phyloP scores from a whole-genome alignment of 495 filamentous ascomycete species.

The Lepraria neglecta region DNA sequence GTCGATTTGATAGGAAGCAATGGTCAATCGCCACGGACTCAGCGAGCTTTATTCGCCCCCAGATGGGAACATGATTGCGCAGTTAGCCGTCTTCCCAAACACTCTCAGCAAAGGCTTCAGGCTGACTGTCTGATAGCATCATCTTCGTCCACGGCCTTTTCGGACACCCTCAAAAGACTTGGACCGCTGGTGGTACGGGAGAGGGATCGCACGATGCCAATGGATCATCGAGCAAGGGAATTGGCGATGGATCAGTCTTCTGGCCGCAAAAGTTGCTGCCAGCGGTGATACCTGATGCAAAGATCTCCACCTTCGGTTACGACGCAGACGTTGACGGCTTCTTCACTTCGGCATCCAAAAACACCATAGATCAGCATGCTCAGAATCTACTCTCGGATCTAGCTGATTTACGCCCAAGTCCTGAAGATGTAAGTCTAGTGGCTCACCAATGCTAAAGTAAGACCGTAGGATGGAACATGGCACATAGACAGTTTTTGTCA shows the following conservation, averaged over 20 bases:
- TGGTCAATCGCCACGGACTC: slow-evolving; percentile 9
- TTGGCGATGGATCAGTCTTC: slow-evolving; percentile 40
- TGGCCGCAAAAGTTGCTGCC: slow-evolving; percentile 68
- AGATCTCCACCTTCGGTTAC: slow-evolving; percentile 77
- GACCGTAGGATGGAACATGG: background rate
- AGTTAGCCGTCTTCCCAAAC: background rate
- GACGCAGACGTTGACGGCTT: slow-evolving; percentile 68
- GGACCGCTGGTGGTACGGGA: slow-evolving; percentile 54
- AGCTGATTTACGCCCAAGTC: slow-evolving; percentile 37
- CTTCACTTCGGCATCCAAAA: slow-evolving; percentile 52
- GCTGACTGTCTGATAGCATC: slow-evolving; percentile 35
- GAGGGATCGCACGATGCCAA: background rate
- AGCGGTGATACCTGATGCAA: slow-evolving; percentile 44
- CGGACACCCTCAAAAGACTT: slow-evolving; percentile 67
- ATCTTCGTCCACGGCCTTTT: slow-evolving; percentile 80
- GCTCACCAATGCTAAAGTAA: background rate
- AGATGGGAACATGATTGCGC: slow-evolving; percentile 11
- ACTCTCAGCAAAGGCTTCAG: background rate
- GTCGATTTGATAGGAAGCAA: background rate
- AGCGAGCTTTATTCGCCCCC: slow-evolving; percentile 9
- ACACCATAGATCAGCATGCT: slow-evolving; percentile 74
- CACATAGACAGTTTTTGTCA: no score
- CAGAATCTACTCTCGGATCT: slow-evolving; percentile 61
- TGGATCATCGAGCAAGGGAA: background rate
- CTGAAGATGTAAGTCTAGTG: background rate